Base-by-base conservation (phyloP, 495 filamentous ascomycete species). In the Talaromyces adpressus region DNA sequence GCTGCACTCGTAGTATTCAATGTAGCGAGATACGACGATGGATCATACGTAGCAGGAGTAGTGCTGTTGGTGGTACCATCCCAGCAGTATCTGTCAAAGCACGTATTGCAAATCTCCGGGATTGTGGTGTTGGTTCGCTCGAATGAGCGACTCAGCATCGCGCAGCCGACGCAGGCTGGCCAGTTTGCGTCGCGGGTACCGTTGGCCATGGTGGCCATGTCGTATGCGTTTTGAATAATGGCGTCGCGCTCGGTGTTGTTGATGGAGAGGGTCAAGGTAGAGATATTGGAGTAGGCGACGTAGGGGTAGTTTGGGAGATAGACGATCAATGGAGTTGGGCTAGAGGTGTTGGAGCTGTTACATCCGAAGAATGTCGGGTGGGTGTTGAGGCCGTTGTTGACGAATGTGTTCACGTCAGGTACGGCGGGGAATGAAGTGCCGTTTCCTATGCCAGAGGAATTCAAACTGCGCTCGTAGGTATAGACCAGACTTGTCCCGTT, bases 351-450 rank as follows among this genome's bases (percentile, higher is more conserved):
- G 64, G 75, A 73, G 22, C 77, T 77, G 73, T 92, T 77, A 77
- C 93, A 97, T 64, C 93, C 93, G 75, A 97, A 97, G 79, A 97
- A 96, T 7, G 91, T 90, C 5, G 93, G 93, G 18, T 82, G 84
- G 65, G 75, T 82, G 83, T 96, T 97, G 14, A 97, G 79, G 34
- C 88, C 88, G 0, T 89, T 82, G 75, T 93, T 91, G 65, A 96
- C 73, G 74, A 97, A 93, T 4, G 91, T 93, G 78, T 91, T 87
- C 56, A 78, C 73, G 72, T 91, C 91, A 3, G 92, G 92, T 6
- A 97, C 80, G 9, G 82, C 67, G 0, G 92, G 91, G 79, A 97
- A 97, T 2, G 82, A 75, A 6, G 92, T 96, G 54, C 90, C 90
- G 76, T 96, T 95, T 60, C 78, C 76, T 65, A 91, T 87, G 49